A percentile compares a stretch with the other conserved stretches of the same genome.
phyloP scores from a whole-genome alignment of 73 alveolate genomes.

The Symbiodinium natans region DNA sequence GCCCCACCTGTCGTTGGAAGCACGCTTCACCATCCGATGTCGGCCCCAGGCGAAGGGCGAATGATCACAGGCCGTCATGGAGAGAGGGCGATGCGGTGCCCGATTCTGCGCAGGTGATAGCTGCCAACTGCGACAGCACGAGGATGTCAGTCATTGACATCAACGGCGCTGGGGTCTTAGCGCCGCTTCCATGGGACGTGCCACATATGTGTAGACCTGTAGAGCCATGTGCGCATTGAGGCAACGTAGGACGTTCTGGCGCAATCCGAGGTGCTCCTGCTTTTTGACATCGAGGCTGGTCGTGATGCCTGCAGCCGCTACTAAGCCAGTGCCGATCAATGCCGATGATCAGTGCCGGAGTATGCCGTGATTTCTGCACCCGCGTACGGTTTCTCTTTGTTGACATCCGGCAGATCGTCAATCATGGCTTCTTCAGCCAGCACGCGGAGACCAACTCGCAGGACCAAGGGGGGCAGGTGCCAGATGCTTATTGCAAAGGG shows the following conservation, averaged over 20 bases:
- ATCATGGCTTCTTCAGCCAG: not conserved
- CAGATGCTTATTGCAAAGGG: too few species aligned
- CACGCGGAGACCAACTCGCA: not conserved
- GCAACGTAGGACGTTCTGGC: not conserved
- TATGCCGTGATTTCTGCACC: too few species aligned
- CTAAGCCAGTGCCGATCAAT: too few species aligned
- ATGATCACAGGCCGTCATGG: too few species aligned
- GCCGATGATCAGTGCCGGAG: too few species aligned
- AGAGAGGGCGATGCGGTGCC: too few species aligned
- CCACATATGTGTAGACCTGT: not conserved
- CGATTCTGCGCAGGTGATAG: conserved; percentile 94
- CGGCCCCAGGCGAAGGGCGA: conserved; percentile 43
- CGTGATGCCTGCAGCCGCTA: not conserved
- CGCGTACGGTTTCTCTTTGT: too few species aligned
- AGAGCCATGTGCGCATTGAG: not conserved
- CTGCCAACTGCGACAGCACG: conserved; percentile 96
- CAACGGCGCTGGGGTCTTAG: conserved; percentile 94
- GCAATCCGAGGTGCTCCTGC: conserved; percentile 32
- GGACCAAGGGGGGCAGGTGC: not conserved
- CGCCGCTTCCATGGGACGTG: not conserved
- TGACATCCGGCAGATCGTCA: not conserved
- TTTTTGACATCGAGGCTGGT: conserved; percentile 78
- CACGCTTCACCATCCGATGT: conserved; percentile 85
- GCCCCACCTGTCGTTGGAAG: conserved; percentile 79
- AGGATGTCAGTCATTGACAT: conserved; percentile 96